A percentile compares a stretch with the other conserved stretches of the same genome.
Conservation (phyloP, 179 eudicot species). For the Heliamphora pulchella region DNA sequence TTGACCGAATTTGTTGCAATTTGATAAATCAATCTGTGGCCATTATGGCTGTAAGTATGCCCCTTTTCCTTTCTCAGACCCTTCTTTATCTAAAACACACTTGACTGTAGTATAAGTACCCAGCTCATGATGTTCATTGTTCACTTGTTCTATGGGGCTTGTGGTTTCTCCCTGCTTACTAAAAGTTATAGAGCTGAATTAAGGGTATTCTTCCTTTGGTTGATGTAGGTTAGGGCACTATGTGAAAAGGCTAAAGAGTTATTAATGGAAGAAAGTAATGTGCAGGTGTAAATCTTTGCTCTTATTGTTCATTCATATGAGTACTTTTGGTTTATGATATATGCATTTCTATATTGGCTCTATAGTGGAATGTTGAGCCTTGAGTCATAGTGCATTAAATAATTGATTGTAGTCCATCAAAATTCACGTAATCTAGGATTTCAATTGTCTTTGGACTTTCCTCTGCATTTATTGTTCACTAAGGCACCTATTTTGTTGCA, state of each 20-base stretch:
- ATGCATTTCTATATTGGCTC: not conserved
- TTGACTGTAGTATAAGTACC: too few relatives aligned
- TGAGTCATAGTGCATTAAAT: not conserved
- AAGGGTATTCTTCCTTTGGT: constrained; percentile 10
- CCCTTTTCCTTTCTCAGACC: too few relatives aligned
- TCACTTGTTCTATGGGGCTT: too few relatives aligned
- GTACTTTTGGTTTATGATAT: not conserved
- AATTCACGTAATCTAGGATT: not conserved
- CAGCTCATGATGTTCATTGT: too few relatives aligned
- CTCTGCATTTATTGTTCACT: not conserved
- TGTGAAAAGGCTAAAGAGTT: constrained; percentile 89
- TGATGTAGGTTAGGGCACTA: constrained; percentile 55
- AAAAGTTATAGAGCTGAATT: not conserved
- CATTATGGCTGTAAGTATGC: constrained; percentile 70
- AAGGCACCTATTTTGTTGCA: not conserved
- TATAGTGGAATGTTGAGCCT: not conserved
- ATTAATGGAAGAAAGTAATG: constrained; percentile 86
- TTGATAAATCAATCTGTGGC: constrained; percentile 59
- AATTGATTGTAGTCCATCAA: not conserved
- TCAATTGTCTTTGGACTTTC: not conserved
- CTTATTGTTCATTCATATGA: not conserved
- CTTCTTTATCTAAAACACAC: too few relatives aligned
- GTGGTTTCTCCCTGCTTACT: not conserved
- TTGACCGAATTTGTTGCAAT: constrained; percentile 45
- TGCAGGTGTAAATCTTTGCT: constrained; percentile 50